Evolutionary conservation across 73 alveolate species (phyloP).

Genomic region (Uronychia binucleata): DNA sequence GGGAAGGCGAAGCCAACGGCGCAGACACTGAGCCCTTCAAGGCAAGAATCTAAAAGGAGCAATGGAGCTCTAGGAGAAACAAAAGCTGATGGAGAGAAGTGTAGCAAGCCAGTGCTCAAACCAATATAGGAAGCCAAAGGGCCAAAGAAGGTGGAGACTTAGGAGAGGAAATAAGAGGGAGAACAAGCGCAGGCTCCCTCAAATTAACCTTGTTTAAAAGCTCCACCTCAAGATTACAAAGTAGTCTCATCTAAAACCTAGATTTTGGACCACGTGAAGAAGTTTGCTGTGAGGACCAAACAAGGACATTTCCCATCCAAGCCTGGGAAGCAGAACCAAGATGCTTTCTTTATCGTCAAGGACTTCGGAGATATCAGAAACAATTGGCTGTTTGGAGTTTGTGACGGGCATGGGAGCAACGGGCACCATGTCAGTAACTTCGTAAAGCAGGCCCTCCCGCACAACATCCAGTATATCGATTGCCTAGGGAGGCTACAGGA

Average conservation of each 20-base stretch:
- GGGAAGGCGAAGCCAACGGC: too few species aligned
- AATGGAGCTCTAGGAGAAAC: not conserved
- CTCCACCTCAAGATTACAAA: too few species aligned
- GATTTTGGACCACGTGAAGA: slow-evolving; percentile 6
- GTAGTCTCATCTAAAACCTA: not conserved
- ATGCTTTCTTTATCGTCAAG: slow-evolving; percentile 33
- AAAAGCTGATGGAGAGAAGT: not conserved
- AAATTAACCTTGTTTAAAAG: too few species aligned
- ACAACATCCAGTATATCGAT: not conserved
- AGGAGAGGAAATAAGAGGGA: not conserved
- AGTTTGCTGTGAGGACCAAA: slow-evolving; percentile 29
- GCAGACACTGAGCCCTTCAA: too few species aligned
- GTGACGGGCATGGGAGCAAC: slow-evolving; percentile 61
- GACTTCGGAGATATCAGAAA: slow-evolving; percentile 34
- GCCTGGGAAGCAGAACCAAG: slow-evolving; percentile 36
- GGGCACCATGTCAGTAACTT: slow-evolving; percentile 55
- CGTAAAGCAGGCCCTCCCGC: slow-evolving; percentile 55
- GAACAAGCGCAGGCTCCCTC: too few species aligned
- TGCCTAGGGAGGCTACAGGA: not conserved
- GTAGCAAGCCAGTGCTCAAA: not conserved
- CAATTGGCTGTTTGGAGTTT: slow-evolving; percentile 59
- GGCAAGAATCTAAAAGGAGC: too few species aligned
- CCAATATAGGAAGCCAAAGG: too few species aligned
- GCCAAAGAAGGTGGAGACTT: not conserved
- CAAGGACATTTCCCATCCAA: slow-evolving; percentile 25